These are phyloP conservation scores for Clarireedia hainanense DNA, from an alignment of 2,329 filamentous ascomycete genomes.

Conservation along the genomic window DNA sequence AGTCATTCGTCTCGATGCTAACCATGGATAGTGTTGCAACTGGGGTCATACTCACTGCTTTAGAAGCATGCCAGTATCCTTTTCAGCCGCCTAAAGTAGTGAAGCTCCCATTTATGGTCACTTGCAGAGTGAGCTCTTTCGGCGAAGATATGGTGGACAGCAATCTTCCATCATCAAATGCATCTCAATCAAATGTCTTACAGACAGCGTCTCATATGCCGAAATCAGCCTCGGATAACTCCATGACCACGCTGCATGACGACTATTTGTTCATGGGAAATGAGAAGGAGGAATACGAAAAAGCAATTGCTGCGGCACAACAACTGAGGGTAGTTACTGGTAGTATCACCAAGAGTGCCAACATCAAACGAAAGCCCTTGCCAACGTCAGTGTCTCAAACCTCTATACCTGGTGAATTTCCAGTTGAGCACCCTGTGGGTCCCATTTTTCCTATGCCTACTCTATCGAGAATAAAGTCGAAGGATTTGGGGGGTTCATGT, in stretches of 20 bases:
- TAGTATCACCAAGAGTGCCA: constrained; percentile 1
- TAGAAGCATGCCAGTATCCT: constrained; percentile 22
- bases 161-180: constrained; percentile 10
- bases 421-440: constrained; percentile 11
- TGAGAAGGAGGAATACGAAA: constrained; percentile 5
- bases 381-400: constrained; percentile 5
- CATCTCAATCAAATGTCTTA: constrained; percentile 1
- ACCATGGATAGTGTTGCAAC: constrained; percentile 14
- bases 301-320: neutral
- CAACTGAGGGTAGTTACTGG: neutral
- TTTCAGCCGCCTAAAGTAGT: constrained; percentile 16
- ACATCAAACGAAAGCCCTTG: constrained; percentile 14
- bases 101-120: constrained; percentile 7
- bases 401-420: constrained; percentile 7
- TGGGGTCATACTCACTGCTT: constrained; percentile 20
- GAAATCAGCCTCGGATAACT: neutral
- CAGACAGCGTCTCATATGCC: constrained; percentile 2
- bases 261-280: constrained; percentile 8
- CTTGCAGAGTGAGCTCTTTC: constrained; percentile 15
- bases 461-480: neutral
- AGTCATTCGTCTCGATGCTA: neutral
- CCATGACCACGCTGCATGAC: constrained; percentile 11
- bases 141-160: constrained; percentile 18
- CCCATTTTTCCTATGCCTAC: neutral
- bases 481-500: constrained; percentile 19